Base-by-base conservation (phyloP, 805 yeast genomes). In the Blastobotrys chiropterorum region DNA sequence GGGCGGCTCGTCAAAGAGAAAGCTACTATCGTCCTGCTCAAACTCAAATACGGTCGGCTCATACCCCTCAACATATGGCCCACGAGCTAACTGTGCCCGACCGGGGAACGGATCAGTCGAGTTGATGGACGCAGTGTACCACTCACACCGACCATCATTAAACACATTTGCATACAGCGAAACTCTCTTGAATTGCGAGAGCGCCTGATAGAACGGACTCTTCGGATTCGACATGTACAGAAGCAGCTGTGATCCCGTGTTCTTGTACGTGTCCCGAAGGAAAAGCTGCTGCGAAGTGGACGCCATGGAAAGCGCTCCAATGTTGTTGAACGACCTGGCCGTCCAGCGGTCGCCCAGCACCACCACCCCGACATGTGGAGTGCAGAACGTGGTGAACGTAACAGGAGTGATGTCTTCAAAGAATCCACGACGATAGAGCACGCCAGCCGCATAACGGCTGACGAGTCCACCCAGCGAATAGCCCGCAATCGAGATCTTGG, bases 391-490 rank as follows among this genome's bases (percentile, higher is more conserved):
- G 13, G 82, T 76, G 62, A 80, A 80, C 49, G 74, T 76, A 34
- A 82, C 69, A 2, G 92, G 88, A 39, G 69, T 72, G 13, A 86
- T 72, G 2, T 64, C 60, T 17, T 76, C 73, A 65, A 83, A 85
- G 53, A 73, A 72, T 3, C 76, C 76, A 57, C 76, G 74, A 38
- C 74, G 73, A 56, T 80, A 72, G 56, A 82, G 71, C 45, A 85
- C 73, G 1, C 97, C 97, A 46, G 90, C 74, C 21, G 89, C 83
- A 65, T 87, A 90, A 48, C 97, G 72, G 0, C 90, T 75, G 31
- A 92, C 80, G 38, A 90, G 68, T 0, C 98, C 98, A 19, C 98
- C 97, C 53, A 92, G 70, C 0, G 96, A 87, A 66, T 90, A 92
- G 0, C 98, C 97, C 2, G 87, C 75, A 42, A 92, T 72, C 55